Conservation (phyloP, 140 eudicot genomes). For the Artemisia princeps region DNA sequence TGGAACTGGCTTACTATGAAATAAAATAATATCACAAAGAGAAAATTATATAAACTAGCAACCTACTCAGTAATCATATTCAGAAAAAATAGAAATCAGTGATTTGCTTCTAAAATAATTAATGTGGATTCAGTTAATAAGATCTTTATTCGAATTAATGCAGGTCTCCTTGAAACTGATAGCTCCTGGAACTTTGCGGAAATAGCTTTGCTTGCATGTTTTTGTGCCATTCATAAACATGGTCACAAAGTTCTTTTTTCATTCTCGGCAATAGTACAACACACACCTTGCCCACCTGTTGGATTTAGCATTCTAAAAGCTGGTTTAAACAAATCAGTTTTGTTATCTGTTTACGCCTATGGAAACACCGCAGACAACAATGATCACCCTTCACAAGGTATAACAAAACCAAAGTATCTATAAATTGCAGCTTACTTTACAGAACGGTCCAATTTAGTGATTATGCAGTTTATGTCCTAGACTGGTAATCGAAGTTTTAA, state of each 20-base stretch:
- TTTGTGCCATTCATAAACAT: conserved; percentile 90
- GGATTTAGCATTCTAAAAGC: conserved; percentile 96
- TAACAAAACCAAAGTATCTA: not conserved
- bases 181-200: conserved; percentile 79
- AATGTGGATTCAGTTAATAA: conserved; percentile 2
- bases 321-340: conserved; percentile 90
- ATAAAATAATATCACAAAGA: not conserved
- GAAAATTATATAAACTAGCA: not conserved
- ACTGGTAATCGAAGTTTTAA: no score
- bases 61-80: no score
- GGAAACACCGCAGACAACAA: conserved; percentile 35
- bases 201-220: conserved; percentile 82
- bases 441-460: not conserved
- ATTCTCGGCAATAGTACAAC: conserved; percentile 83
- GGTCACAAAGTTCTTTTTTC: conserved; percentile 90
- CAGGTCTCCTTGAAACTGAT: conserved; percentile 71
- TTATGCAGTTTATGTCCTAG: no score
- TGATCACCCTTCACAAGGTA: conserved; percentile 70
- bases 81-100: no score
- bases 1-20: conserved; percentile 17
- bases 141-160: conserved; percentile 21
- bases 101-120: not conserved
- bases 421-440: not conserved
- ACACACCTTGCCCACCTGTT: conserved; percentile 77
- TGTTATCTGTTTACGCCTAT: conserved; percentile 74